These are phyloP conservation scores for Neohortaea acidophila DNA, from an alignment of 495 filamentous ascomycete species.

Conservation along the genomic window DNA sequence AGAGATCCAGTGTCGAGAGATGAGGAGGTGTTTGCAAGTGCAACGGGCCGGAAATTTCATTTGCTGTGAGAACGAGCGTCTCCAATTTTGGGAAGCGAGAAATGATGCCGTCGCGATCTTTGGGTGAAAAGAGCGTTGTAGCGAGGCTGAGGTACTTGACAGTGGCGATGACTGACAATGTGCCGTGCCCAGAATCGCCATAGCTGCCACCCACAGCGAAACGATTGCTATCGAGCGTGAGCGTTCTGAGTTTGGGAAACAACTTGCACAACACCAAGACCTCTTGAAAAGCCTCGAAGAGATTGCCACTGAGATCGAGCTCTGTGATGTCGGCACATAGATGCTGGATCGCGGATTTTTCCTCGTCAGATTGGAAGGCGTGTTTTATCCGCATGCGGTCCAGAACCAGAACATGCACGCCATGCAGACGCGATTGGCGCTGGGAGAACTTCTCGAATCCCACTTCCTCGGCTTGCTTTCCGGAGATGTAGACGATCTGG, in stretches of 20 bases:
- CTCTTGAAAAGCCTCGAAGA: constrained; percentile 51
- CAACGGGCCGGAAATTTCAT: constrained; percentile 29
- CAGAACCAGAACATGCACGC: constrained; percentile 65
- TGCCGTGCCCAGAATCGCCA: no score
- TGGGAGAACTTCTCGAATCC: constrained; percentile 86
- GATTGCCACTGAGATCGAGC: constrained; percentile 73
- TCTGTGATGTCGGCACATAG: constrained; percentile 48
- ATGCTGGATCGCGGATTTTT: constrained; percentile 1
- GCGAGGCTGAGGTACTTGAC: constrained; percentile 59
- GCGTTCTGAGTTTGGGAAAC: constrained; percentile 42
- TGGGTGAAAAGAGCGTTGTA: constrained; percentile 38
- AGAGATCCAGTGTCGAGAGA: constrained; percentile 50
- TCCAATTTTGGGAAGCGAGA: constrained; percentile 41
- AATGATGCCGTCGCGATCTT: background rate
- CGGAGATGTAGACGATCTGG: constrained; percentile 52
- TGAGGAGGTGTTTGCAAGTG: constrained; percentile 25
- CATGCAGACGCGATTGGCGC: constrained; percentile 59
- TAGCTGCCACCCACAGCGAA: constrained; percentile 15
- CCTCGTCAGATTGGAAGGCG: constrained; percentile 19
- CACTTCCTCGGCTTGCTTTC: constrained; percentile 84
- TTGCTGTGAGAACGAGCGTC: constrained; percentile 41
- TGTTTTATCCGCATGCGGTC: constrained; percentile 52
- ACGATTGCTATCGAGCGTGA: constrained; percentile 46
- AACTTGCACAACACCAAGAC: constrained; percentile 54
- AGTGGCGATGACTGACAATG: constrained; percentile 13